Evolutionary conservation across 805 yeast species (phyloP).

Genomic region (Suhomyces canberraensis): DNA sequence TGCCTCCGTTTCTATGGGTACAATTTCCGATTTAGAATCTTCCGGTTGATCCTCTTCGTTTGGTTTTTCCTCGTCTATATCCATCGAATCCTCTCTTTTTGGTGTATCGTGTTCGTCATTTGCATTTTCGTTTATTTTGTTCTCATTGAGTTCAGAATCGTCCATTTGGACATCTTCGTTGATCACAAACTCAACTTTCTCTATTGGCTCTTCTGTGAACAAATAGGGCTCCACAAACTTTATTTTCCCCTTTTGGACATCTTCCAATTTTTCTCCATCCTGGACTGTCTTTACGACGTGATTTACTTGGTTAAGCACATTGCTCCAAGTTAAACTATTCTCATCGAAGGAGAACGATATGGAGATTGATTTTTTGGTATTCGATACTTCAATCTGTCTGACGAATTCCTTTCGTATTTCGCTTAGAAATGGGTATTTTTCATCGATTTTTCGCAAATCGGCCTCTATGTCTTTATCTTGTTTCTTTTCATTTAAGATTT

Average conservation of each 20-base stretch:
- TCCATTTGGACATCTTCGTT: constrained; percentile 6
- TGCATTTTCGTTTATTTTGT: background rate
- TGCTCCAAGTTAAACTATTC: constrained; percentile 21
- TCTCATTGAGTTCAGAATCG: background rate
- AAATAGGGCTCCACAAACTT: constrained; percentile 51
- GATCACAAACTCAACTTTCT: constrained; percentile 35
- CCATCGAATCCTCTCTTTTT: constrained; percentile 4
- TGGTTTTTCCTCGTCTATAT: background rate
- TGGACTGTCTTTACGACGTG: constrained; percentile 28
- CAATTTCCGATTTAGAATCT: background rate
- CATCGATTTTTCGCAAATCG: background rate
- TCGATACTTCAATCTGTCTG: constrained; percentile 15
- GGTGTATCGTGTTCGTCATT: constrained; percentile 2
- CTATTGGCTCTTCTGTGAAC: constrained; percentile 48
- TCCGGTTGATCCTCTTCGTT: background rate
- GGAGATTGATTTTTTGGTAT: constrained; percentile 7
- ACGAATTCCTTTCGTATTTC: constrained; percentile 31
- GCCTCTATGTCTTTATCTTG: background rate
- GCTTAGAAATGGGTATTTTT: constrained; percentile 26
- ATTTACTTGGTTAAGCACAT: constrained; percentile 30
- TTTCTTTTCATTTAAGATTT: background rate
- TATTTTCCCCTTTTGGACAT: constrained; percentile 37
- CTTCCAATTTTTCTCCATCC: constrained; percentile 33
- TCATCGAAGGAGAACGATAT: constrained; percentile 5
- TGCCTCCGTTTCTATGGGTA: background rate